A percentile compares a stretch with the other conserved stretches of the same genome.
Evolutionary conservation across 208 protist genomes (phyloP).

Genomic region (Trypanosoma grayi): DNA sequence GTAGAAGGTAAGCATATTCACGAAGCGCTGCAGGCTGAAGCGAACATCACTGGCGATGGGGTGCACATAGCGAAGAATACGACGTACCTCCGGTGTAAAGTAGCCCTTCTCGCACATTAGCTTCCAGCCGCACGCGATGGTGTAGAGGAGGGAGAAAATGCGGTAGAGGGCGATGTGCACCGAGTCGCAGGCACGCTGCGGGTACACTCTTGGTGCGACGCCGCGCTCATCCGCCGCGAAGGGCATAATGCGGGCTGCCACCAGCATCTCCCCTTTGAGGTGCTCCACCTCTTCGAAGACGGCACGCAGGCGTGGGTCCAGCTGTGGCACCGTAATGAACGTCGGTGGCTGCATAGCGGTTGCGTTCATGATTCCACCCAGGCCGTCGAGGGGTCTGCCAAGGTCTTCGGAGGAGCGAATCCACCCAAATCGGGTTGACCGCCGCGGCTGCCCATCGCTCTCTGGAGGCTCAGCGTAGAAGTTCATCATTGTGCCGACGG

Average conservation of each 20-base stretch:
- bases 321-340: conserved; percentile 8
- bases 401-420: too few species aligned
- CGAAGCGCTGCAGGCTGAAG: conserved; percentile 49
- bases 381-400: too few species aligned
- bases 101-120: conserved; percentile 76
- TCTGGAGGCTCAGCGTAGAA: conserved; percentile 46
- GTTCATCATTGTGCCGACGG: conserved; percentile 42
- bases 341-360: not conserved
- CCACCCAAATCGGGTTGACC: conserved; percentile 2
- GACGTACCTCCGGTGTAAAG: conserved; percentile 60
- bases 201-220: conserved; percentile 56
- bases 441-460: conserved; percentile 22
- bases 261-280: conserved; percentile 29
- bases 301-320: not conserved
- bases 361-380: not conserved
- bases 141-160: conserved; percentile 63
- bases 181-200: conserved; percentile 50
- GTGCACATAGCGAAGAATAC: conserved; percentile 62
- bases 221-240: conserved; percentile 65
- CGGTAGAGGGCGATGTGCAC: conserved; percentile 68
- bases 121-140: conserved; percentile 75
- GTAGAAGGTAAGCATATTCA: conserved; percentile 53
- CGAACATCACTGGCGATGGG: conserved; percentile 56
- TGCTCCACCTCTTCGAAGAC: conserved; percentile 2
- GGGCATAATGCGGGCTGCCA: conserved; percentile 49